Conservation (phyloP, 192 early-diverging fungal species). For the Coemansia asiatica region DNA sequence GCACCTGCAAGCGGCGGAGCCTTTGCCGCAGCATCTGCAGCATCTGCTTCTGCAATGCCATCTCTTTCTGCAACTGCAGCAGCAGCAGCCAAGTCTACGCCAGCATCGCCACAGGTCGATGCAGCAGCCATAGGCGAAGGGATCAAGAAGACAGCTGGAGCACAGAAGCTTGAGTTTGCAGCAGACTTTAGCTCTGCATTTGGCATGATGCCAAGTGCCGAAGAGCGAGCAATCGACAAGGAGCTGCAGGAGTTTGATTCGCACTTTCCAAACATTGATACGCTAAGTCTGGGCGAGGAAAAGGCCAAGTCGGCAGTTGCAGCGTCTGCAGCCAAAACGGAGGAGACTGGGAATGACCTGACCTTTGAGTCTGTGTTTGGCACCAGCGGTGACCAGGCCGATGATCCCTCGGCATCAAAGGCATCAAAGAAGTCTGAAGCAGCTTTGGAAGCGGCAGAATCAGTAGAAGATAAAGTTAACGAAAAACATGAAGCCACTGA, state of each 20-base stretch:
- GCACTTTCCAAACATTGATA: conserved; percentile 49
- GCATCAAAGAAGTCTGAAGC: background rate
- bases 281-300: conserved; percentile 23
- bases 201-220: conserved; percentile 22
- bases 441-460: background rate
- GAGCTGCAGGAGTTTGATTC: conserved; percentile 49
- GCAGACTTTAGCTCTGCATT: conserved; percentile 51
- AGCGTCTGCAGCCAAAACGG: background rate
- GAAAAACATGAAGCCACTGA: conserved; percentile 1
- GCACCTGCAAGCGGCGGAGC: conserved; percentile 16
- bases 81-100: conserved; percentile 18
- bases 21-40: background rate
- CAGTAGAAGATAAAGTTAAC: background rate
- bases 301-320: conserved; percentile 8
- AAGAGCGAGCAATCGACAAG: conserved; percentile 30
- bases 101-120: conserved; percentile 22
- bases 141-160: background rate
- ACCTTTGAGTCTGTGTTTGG: conserved; percentile 57
- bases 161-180: conserved; percentile 20
- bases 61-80: background rate
- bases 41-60: background rate
- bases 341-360: conserved; percentile 23
- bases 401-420: background rate
- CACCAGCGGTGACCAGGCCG: conserved; percentile 2
- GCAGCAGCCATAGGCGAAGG: conserved; percentile 2